phyloP scores from a whole-genome alignment of 2,329 filamentous ascomycete genomes.

The Tolypocladium nubicola region DNA sequence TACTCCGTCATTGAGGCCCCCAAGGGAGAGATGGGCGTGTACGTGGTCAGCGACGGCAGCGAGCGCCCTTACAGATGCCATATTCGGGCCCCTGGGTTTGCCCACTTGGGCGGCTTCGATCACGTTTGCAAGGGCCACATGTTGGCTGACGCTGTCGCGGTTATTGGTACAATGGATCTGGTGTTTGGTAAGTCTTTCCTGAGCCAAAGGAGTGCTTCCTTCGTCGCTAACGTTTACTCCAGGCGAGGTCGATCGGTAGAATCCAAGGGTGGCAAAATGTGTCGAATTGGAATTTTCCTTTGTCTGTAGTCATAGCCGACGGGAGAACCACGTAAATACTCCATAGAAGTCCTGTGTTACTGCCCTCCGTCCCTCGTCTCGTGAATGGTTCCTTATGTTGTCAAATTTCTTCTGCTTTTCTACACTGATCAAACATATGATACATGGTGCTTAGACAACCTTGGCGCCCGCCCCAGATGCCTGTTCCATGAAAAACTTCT shows the following conservation, averaged over 20 bases:
- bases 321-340: slow-evolving; percentile 26
- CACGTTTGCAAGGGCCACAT: slow-evolving; percentile 87
- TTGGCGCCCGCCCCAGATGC: slow-evolving; percentile 45
- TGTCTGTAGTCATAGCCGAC: slow-evolving; percentile 31
- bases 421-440: background rate
- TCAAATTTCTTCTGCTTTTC: background rate
- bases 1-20: slow-evolving; percentile 98
- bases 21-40: slow-evolving; percentile 99
- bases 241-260: slow-evolving; percentile 54
- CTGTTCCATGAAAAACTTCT: slow-evolving; percentile 77
- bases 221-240: slow-evolving; percentile 20
- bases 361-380: background rate
- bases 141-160: slow-evolving; percentile 90
- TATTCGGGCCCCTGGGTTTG: slow-evolving; percentile 93
- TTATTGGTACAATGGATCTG: slow-evolving; percentile 84
- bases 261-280: slow-evolving; percentile 13
- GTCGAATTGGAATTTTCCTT: slow-evolving; percentile 19
- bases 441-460: slow-evolving; percentile 18
- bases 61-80: slow-evolving; percentile 97
- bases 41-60: slow-evolving; percentile 87
- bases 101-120: slow-evolving; percentile 89
- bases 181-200: slow-evolving; percentile 60
- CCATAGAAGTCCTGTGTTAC: slow-evolving; percentile 15
- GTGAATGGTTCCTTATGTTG: background rate
- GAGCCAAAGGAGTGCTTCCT: background rate